phyloP scores from a whole-genome alignment of 129 eudicot species.

The Artemisia tridentata region DNA sequence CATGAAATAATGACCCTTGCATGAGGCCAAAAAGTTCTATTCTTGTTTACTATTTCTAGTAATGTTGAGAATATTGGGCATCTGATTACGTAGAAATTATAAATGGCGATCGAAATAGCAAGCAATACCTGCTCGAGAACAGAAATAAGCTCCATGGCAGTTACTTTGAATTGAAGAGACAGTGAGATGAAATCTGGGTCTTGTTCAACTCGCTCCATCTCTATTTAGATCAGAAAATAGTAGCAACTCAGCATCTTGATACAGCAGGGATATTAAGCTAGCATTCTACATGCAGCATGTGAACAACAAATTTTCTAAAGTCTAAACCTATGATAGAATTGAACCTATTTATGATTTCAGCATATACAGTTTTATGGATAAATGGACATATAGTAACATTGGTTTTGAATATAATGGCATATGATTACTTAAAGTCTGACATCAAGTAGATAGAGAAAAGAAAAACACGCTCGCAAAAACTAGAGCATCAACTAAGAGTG shows the following conservation, averaged over 20 bases:
- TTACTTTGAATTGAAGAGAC: constrained; percentile 89
- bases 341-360: too few relatives aligned
- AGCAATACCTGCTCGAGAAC: constrained; percentile 88
- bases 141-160: constrained; percentile 94
- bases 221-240: constrained; percentile 42
- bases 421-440: too few relatives aligned
- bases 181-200: constrained; percentile 82
- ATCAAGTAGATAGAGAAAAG: too few relatives aligned
- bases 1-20: not conserved
- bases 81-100: not conserved
- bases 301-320: too few relatives aligned
- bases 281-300: too few relatives aligned
- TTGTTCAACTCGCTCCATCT: constrained; percentile 96
- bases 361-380: too few relatives aligned
- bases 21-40: not conserved
- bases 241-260: constrained; percentile 28
- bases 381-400: too few relatives aligned
- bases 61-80: not conserved
- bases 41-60: not conserved
- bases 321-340: too few relatives aligned
- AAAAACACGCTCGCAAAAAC: not conserved
- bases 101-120: constrained; percentile 16
- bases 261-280: not conserved
- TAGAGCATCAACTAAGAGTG: too few relatives aligned
- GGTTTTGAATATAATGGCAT: too few relatives aligned